Conservation (phyloP, 2,329 filamentous ascomycete species). For the Volutella citrinella region DNA sequence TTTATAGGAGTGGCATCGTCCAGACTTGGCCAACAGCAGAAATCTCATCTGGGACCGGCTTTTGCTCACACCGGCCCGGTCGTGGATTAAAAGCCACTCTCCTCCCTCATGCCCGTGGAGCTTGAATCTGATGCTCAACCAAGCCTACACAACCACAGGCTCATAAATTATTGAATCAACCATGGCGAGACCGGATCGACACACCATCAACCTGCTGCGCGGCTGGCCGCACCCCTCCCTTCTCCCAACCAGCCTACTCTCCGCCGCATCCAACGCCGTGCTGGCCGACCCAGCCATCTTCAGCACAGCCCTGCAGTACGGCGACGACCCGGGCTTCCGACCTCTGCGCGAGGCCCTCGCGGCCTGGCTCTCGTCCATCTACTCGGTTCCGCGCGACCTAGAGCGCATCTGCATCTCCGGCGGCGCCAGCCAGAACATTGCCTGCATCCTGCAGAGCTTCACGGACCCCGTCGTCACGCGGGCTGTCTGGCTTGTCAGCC, state of each 20-base stretch:
- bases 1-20: too few relatives aligned
- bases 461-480: slow-evolving; percentile 74
- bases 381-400: slow-evolving; percentile 41
- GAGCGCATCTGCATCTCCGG: slow-evolving; percentile 77
- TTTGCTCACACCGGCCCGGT: too few relatives aligned
- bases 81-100: too few relatives aligned
- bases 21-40: too few relatives aligned
- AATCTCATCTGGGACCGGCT: too few relatives aligned
- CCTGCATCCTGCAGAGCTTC: slow-evolving; percentile 73
- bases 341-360: slow-evolving; percentile 69
- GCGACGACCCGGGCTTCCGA: slow-evolving; percentile 70
- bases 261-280: slow-evolving; percentile 56
- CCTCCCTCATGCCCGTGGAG: too few relatives aligned
- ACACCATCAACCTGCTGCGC: slow-evolving; percentile 60
- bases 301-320: slow-evolving; percentile 69
- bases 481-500: slow-evolving; percentile 76
- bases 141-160: too few relatives aligned
- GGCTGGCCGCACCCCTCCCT: slow-evolving; percentile 66
- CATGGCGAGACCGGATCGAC: too few relatives aligned
- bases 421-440: slow-evolving; percentile 80
- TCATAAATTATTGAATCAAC: too few relatives aligned
- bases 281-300: slow-evolving; percentile 59
- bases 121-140: too few relatives aligned
- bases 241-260: slow-evolving; percentile 62
- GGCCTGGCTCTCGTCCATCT: slow-evolving; percentile 66